These are phyloP conservation scores for Cytospora paraplurivora DNA, from an alignment of 2,329 filamentous ascomycete genomes.

Conservation along the genomic window DNA sequence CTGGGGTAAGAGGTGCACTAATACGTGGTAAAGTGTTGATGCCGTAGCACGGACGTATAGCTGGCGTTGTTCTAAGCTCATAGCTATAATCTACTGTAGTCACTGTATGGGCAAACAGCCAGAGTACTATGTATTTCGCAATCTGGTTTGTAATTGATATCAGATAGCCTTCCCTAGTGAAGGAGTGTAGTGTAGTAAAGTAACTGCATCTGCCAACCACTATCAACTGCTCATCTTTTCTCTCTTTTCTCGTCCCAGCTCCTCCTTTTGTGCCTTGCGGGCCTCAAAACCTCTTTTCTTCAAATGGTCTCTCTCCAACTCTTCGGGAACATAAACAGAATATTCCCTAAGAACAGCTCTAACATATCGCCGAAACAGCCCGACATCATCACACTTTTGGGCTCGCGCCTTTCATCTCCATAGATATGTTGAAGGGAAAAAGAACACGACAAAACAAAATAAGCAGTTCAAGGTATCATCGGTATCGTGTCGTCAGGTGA, in stretches of 20 bases:
- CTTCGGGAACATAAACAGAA: slow-evolving; percentile 5
- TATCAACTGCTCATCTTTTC: slow-evolving; percentile 6
- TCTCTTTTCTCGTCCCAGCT: too few species aligned
- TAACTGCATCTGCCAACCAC: slow-evolving; percentile 10
- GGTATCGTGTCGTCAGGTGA: slow-evolving; percentile 28
- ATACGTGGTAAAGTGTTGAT: too few species aligned
- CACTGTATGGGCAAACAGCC: not conserved
- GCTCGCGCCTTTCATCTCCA: slow-evolving; percentile 22
- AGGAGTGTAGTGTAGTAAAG: slow-evolving; percentile 24
- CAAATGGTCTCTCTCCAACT: too few species aligned
- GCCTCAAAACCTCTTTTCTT: slow-evolving; percentile 16
- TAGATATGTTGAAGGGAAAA: slow-evolving; percentile 3
- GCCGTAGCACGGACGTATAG: too few species aligned
- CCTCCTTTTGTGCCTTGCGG: slow-evolving; percentile 27
- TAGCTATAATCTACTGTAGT: too few species aligned
- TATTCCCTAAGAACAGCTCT: not conserved
- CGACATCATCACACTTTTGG: slow-evolving; percentile 7
- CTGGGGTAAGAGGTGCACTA: too few species aligned
- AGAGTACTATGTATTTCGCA: not conserved
- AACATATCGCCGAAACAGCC: slow-evolving; percentile 13
- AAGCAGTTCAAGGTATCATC: slow-evolving; percentile 29
- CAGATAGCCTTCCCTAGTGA: slow-evolving; percentile 23
- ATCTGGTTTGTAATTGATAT: slow-evolving; percentile 20
- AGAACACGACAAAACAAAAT: slow-evolving; percentile 8
- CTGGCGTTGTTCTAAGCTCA: too few species aligned